These are phyloP conservation scores for Leishmania mexicana DNA, from an alignment of 208 protist species.

Conservation along the genomic window DNA sequence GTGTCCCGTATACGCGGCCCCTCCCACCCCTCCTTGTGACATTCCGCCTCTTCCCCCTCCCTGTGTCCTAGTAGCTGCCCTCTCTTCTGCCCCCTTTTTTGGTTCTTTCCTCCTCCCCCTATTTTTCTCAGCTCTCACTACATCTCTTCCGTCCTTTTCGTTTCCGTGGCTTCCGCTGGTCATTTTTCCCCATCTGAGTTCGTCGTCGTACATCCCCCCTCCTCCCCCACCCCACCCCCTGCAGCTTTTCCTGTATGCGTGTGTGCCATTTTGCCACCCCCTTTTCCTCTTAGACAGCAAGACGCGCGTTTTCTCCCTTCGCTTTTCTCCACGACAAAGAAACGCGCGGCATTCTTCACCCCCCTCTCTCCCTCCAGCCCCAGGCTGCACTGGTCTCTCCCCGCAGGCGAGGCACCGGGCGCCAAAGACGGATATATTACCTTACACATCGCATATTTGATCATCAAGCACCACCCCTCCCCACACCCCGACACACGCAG, in stretches of 20 bases:
- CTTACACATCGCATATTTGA: neutral
- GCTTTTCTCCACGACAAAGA: neutral
- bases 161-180: neutral
- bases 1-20: neutral
- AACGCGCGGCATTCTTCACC: neutral
- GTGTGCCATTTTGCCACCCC: neutral
- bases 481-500: neutral
- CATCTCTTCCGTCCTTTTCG: neutral
- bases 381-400: neutral
- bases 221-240: neutral
- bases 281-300: neutral
- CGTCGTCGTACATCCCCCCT: neutral
- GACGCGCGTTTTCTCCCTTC: neutral
- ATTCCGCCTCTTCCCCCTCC: neutral
- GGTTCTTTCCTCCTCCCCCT: neutral
- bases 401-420: neutral
- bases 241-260: neutral
- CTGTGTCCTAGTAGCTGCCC: too few species aligned
- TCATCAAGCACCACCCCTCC: neutral
- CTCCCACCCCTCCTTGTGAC: neutral
- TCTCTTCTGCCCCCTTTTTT: constrained; percentile 1
- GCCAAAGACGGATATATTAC: neutral
- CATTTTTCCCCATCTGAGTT: neutral
- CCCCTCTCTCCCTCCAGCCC: neutral
- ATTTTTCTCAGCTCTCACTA: constrained; percentile 2